Evolutionary conservation across 78 protist species (phyloP), one percentile per base, ranked within the genome.

Genomic region (Salpingoeca rosetta): DNA sequence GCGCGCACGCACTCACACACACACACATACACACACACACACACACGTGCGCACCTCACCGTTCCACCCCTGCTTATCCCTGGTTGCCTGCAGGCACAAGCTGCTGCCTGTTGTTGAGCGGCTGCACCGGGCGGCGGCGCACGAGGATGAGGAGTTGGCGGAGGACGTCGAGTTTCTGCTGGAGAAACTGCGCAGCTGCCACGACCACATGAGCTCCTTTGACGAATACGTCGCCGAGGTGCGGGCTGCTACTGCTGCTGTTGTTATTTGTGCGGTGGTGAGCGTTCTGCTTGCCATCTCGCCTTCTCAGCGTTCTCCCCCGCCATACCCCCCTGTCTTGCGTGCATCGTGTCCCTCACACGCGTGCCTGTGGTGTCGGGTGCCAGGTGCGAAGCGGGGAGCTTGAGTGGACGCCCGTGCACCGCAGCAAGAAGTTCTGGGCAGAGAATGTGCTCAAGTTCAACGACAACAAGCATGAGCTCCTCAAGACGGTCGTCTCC

Each of bases 381-480:
- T n/a, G n/a, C n/a, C n/a, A n/a, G n/a, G n/a, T n/a, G n/a, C n/a
- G n/a, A n/a, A 43, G 96, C 22, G 91, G 95, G 36, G 82, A 45
- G 36, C 87, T 97, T 44, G 91, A 89, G 80, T 96, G 99, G 98
- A 79, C 94, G 42, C 96, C 98, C 72, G 90, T 87, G 25, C 99
- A 97, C 90, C 91, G 87, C 43, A 83, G 93, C 28, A 93, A 90
- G 80, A 76, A 87, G n/a, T 96, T 97, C 86, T 97, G 98, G 99
- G 41, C 73, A 38, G 95, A 96, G 72, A 95, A 94, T 81, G 85
- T 86, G 42, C 28, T 76, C n/a, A 81, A 82, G 42, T 90, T 96
- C 81, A 96, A 95, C 79, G 95, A 92, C 65, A 76, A 94, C 76
- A 28, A 88, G 35, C 91, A 72, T 75, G 81, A 89, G 83, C 81